Evolutionary conservation across 2,329 filamentous ascomycete genomes (phyloP), one percentile per base, ranked within the genome.

Genomic region (Fusarium nematophilum): DNA sequence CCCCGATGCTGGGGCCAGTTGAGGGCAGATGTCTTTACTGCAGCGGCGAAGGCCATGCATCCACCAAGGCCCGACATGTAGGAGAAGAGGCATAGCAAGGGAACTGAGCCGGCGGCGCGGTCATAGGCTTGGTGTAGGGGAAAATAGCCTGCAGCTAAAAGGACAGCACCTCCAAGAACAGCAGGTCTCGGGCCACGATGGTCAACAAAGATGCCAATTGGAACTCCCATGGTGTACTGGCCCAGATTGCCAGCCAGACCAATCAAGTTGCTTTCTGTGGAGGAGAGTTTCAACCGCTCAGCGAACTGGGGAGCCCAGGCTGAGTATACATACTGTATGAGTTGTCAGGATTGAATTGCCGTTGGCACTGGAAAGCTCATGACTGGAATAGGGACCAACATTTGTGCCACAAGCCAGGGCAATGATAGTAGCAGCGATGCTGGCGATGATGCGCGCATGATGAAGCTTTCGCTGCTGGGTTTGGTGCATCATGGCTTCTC

Each of bases 291-390:
- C 68, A 99, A 82, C 67, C 86, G 88, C 70, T 96, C 89, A 43
- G 93, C 93, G 72, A 97, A 97, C 77, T 97, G 93, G 15, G 95
- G 95, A 11, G 92, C 93, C 93, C 95, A 99, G 76, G 94, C 94
- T 50, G 93, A 97, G 78, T 97, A 99, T 72, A 93, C 94, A 86
- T 99, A 98, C 92, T 97, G 72, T 43, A 46, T 14, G 43, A 26
- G 39, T 46, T 40, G 53, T 67, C 60, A 57, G 49, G 42, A 42
- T 8, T 30, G 15, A 26, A 31, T n/a, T 39, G 43, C 31, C 37
- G 7, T 21, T 14, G 48, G 34, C 11, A 31, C 7, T 25, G 9
- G 23, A 48, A 40, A 34, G 18, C 36, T 38, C 44, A 29, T 25
- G 17, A 31, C 34, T 38, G 9, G 17, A 15, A 55, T 29, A 23